phyloP scores from a whole-genome alignment of 2,329 filamentous ascomycete species.

The Arthrobotrys megalospora region DNA sequence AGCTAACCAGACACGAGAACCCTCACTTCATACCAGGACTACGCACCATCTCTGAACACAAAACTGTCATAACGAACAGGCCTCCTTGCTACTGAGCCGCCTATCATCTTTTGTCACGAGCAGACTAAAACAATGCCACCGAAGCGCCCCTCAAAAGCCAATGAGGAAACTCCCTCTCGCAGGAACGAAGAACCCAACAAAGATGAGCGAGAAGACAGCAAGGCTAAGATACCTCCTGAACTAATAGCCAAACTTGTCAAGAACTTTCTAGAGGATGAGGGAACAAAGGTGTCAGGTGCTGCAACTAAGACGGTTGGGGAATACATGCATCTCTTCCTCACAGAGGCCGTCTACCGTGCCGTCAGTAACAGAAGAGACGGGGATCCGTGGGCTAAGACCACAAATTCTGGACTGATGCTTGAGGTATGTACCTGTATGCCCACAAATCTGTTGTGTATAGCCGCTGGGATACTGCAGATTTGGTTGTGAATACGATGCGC shows the following conservation, averaged over 20 bases:
- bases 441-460: constrained; percentile 1
- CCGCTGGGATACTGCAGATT: constrained; percentile 14
- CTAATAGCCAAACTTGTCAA: constrained; percentile 53
- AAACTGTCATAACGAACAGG: not conserved
- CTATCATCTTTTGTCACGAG: not conserved
- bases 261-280: constrained; percentile 59
- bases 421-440: constrained; percentile 33
- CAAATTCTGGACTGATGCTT: constrained; percentile 57
- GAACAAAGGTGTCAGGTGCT: constrained; percentile 55
- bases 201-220: constrained; percentile 31
- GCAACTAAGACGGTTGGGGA: constrained; percentile 53
- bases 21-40: not conserved
- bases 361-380: constrained; percentile 56
- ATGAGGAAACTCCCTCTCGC: constrained; percentile 29
- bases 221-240: constrained; percentile 52
- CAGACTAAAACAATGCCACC: constrained; percentile 41
- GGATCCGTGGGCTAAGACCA: constrained; percentile 55
- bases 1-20: not conserved
- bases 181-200: constrained; percentile 14
- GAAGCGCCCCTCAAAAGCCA: constrained; percentile 44
- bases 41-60: too few species aligned
- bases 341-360: constrained; percentile 56
- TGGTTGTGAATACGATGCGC: not conserved
- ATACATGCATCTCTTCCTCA: constrained; percentile 60
- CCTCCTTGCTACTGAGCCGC: not conserved